These are phyloP conservation scores for Discostella pseudostelligera DNA, from an alignment of 108 stramenopile species.

Conservation along the genomic window DNA sequence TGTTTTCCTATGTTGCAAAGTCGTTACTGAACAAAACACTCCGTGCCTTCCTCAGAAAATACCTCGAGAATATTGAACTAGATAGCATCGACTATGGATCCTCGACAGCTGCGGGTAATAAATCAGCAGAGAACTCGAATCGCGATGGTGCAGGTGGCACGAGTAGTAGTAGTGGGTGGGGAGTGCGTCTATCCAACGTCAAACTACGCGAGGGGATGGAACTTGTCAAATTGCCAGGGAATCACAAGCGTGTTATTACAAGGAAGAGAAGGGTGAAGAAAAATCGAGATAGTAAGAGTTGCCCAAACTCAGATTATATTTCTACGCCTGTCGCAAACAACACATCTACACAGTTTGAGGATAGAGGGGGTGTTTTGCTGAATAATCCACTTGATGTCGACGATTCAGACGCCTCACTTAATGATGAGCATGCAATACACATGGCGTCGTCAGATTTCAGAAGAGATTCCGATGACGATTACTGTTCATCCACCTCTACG, in stretches of 20 bases:
- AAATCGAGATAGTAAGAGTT: slow-evolving; percentile 31
- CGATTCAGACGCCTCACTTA: neutral
- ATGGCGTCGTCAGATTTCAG: slow-evolving; percentile 1
- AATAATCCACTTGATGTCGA: neutral
- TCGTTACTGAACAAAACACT: slow-evolving; percentile 71
- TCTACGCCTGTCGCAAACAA: neutral
- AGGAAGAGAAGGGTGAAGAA: slow-evolving; percentile 39
- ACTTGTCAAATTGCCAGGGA: slow-evolving; percentile 71
- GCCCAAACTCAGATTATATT: neutral
- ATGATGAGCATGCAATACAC: neutral
- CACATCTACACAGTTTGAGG: too few species aligned
- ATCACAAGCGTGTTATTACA: slow-evolving; percentile 39
- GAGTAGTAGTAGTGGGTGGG: slow-evolving; percentile 68
- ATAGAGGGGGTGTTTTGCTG: neutral
- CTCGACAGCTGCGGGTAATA: neutral
- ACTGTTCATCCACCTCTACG: slow-evolving; percentile 37
- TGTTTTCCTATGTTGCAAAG: slow-evolving; percentile 66
- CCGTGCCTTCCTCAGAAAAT: slow-evolving; percentile 72
- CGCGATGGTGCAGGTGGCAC: too few species aligned
- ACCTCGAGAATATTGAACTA: slow-evolving; percentile 76
- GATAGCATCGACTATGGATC: slow-evolving; percentile 59
- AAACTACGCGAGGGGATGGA: slow-evolving; percentile 77
- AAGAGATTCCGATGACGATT: slow-evolving; percentile 30
- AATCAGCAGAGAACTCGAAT: too few species aligned
- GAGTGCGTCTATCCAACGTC: slow-evolving; percentile 77